Evolutionary conservation across 345 rosid genomes (phyloP).

Genomic region (Pugionium dolabratum): DNA sequence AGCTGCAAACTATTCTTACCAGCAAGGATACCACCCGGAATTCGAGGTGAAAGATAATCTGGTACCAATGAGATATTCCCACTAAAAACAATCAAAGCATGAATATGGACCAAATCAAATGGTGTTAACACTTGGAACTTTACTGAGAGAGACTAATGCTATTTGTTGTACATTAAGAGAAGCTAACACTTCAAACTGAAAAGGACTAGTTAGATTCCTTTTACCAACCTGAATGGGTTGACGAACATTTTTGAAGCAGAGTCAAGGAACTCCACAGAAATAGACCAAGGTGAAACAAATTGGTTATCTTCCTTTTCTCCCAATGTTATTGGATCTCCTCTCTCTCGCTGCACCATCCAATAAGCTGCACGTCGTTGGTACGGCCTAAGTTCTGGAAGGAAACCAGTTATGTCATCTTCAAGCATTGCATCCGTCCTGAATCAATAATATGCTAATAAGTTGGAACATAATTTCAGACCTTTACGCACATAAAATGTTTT

Average conservation of each 20-base stretch:
- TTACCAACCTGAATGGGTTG: slow-evolving; percentile 87
- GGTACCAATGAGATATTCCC: slow-evolving; percentile 70
- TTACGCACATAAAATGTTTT: background rate
- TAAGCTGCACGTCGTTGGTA: slow-evolving; percentile 92
- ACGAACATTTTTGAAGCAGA: slow-evolving; percentile 69
- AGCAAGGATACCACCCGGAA: slow-evolving; percentile 95
- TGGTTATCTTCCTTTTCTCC: slow-evolving; percentile 45
- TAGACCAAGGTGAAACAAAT: slow-evolving; percentile 65
- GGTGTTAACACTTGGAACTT: slow-evolving; percentile 15
- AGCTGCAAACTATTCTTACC: slow-evolving; percentile 51
- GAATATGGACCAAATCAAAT: slow-evolving; percentile 33
- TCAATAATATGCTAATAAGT: slow-evolving; percentile 28
- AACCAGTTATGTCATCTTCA: slow-evolving; percentile 60
- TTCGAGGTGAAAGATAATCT: slow-evolving; percentile 54
- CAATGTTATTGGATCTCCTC: slow-evolving; percentile 50
- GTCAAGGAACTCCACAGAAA: slow-evolving; percentile 69
- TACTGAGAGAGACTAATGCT: slow-evolving; percentile 17
- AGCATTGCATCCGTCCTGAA: slow-evolving; percentile 66
- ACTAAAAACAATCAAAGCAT: slow-evolving; percentile 52
- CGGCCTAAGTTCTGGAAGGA: slow-evolving; percentile 82
- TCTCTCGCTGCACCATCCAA: slow-evolving; percentile 95
- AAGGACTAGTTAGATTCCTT: slow-evolving; percentile 4
- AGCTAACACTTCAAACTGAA: slow-evolving; percentile 12
- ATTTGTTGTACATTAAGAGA: slow-evolving; percentile 6
- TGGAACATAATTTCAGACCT: background rate